A percentile compares a stretch with the other conserved stretches of the same genome.
Conservation (phyloP, 225 moss, liverwort and hornwort genomes). For the Sphagnum tenellum region DNA sequence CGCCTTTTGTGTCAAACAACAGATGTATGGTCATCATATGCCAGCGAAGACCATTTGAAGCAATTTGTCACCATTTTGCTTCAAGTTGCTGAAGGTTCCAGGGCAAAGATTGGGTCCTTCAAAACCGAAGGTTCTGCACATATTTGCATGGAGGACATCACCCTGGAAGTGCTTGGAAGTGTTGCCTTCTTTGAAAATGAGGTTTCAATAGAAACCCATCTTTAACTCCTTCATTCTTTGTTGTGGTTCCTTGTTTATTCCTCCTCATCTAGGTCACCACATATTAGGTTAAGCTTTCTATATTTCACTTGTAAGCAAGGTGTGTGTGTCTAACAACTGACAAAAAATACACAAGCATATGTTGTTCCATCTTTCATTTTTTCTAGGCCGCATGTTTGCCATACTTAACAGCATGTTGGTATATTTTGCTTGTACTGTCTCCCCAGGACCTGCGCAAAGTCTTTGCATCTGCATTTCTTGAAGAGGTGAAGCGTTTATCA, state of each 20-base stretch:
- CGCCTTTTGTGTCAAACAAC: constrained; percentile 61
- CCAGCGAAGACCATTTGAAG: constrained; percentile 40
- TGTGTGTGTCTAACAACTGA: too few species aligned
- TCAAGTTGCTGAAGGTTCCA: constrained; percentile 13
- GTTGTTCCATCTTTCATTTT: too few species aligned
- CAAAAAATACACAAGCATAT: too few species aligned
- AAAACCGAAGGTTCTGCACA: neutral
- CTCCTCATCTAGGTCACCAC: too few species aligned
- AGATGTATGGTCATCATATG: constrained; percentile 76
- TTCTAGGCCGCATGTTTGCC: too few species aligned
- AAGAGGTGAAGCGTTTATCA: constrained; percentile 42
- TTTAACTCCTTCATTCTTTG: neutral
- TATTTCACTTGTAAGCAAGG: too few species aligned
- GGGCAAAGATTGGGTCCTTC: neutral
- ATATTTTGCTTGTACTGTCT: constrained; percentile 4
- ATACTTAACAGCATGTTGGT: too few species aligned
- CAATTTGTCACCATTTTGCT: constrained; percentile 40
- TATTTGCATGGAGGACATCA: constrained; percentile 25
- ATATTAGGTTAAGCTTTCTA: too few species aligned
- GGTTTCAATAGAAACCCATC: constrained; percentile 24
- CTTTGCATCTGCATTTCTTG: constrained; percentile 55
- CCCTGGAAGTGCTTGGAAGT: constrained; percentile 38
- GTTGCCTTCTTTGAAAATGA: constrained; percentile 71
- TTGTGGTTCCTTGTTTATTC: too few species aligned
- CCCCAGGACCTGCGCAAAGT: constrained; percentile 56